Evolutionary conservation across 257 asterid species (phyloP), one percentile per base, ranked within the genome.

Genomic region (Anisodus tanguticus): DNA sequence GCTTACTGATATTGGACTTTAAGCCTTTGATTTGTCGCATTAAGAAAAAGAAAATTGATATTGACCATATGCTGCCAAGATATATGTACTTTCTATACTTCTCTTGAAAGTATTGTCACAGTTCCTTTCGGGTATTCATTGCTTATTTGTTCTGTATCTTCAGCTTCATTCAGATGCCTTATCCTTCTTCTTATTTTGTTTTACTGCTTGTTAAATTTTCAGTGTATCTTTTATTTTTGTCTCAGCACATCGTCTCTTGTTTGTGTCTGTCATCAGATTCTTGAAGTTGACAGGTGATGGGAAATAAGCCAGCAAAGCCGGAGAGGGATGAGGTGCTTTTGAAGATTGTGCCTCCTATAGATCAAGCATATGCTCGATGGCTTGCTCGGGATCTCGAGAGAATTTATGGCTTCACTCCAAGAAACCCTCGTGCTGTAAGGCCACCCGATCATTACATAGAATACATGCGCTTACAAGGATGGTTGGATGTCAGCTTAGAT

Each of bases 401-500:
- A 85, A 91, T 94, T 58, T 89, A 94, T 86, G 93, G 95, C 53
- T 93, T 96, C 89, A 57, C 91, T 13, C 98, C 95, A 16, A 91
- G 86, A 84, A 91, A 96, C 41, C 92, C 94, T 54, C 87, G 85
- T 2, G 93, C 98, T 39, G 79, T 93, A 79, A 86, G 89, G 87
- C 99, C 99, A 84, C 97, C 99, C 0, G 97, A 92, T 51, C 98
- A 93, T 88, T 91, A 93, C 86, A 89, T 96, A 1, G 95, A 94
- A 79, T 90, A 86, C 90, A 96, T 96, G 99, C 95, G 88, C 3
- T 10, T 93, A 88, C 86, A 92, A n/a, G 98, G 99, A n/a, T 92
- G 94, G 99, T 81, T 94, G 88, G 99, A 96, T 85, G 64, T 94
- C 85, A 89, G 93, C 91, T 78, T 93, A 85, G 87, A 92, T 60